Percentiles rank a stretch among this genome's conserved stretches.
phyloP scores from a whole-genome alignment of 768 basidiomycete species.

The Panellus pusillus region DNA sequence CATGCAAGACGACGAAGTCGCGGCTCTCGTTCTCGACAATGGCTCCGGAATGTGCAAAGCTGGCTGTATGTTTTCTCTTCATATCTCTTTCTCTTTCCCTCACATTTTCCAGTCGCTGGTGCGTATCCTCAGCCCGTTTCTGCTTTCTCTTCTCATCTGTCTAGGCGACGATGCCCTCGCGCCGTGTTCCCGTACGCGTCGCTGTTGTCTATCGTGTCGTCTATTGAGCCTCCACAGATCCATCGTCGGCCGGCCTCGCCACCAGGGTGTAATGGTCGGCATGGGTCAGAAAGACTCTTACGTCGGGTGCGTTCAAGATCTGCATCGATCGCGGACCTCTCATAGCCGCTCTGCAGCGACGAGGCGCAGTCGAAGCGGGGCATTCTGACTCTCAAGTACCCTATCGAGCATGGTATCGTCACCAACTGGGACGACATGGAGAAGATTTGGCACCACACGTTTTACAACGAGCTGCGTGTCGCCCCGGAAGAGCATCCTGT shows the following conservation, averaged over 20 bases:
- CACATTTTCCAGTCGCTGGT: conserved; percentile 60
- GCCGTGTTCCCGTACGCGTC: conserved; percentile 90
- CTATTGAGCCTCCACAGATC: conserved; percentile 47
- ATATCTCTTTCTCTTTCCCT: conserved; percentile 7
- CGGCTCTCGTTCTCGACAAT: conserved; percentile 68
- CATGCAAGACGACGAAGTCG: too few relatives aligned
- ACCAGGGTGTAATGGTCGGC: conserved; percentile 95
- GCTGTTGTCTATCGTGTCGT: not conserved
- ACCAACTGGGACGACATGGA: conserved; percentile 99
- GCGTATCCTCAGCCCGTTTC: conserved; percentile 22
- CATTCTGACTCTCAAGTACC: conserved; percentile 91
- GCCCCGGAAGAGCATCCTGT: conserved; percentile 93
- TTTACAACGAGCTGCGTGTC: conserved; percentile 94
- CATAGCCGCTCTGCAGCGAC: conserved; percentile 50
- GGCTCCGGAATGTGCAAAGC: conserved; percentile 99
- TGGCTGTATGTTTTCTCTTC: conserved; percentile 72
- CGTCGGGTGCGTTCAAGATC: conserved; percentile 65
- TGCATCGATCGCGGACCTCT: conserved; percentile 7
- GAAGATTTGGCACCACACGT: conserved; percentile 98
- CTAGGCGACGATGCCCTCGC: conserved; percentile 84
- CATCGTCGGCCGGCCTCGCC: conserved; percentile 92
- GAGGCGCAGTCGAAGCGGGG: conserved; percentile 95
- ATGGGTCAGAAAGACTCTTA: conserved; percentile 98
- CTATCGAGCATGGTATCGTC: conserved; percentile 91
- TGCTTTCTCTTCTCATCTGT: conserved; percentile 23